Conservation (phyloP, 2,329 filamentous ascomycete species). For the Fonsecaea nubica region DNA sequence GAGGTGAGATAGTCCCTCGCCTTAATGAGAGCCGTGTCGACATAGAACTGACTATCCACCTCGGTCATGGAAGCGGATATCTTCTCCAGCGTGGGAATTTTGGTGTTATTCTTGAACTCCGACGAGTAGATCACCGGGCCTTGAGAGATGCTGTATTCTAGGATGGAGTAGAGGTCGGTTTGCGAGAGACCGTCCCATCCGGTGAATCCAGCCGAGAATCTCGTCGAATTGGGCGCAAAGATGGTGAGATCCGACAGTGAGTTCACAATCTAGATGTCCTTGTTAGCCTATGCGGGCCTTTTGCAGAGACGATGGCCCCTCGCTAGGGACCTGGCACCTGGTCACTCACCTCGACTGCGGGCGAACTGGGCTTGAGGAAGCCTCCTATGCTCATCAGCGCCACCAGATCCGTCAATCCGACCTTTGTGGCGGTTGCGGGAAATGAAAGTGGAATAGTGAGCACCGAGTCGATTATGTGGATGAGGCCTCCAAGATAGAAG, state of each 20-base stretch:
- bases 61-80: constrained; percentile 57
- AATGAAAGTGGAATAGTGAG: constrained; percentile 56
- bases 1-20: constrained; percentile 57
- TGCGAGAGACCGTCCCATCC: constrained; percentile 56
- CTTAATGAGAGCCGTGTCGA: constrained; percentile 61
- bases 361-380: constrained; percentile 33
- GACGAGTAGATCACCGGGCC: constrained; percentile 62
- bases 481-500: constrained; percentile 61
- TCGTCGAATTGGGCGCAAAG: constrained; percentile 68
- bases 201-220: constrained; percentile 65
- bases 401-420: constrained; percentile 56
- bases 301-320: background rate
- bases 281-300: background rate
- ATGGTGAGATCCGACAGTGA: constrained; percentile 55
- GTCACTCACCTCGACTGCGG: constrained; percentile 26
- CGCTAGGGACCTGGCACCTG: background rate
- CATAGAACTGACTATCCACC: constrained; percentile 52
- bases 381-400: constrained; percentile 56
- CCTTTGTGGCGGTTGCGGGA: constrained; percentile 50
- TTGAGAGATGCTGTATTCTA: constrained; percentile 70
- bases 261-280: constrained; percentile 43
- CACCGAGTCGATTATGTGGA: constrained; percentile 61
- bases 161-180: constrained; percentile 58
- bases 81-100: constrained; percentile 50
- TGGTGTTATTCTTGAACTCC: constrained; percentile 50